Evolutionary conservation across 2,329 filamentous ascomycete species (phyloP).

Genomic region (Aspergillus sp.): DNA sequence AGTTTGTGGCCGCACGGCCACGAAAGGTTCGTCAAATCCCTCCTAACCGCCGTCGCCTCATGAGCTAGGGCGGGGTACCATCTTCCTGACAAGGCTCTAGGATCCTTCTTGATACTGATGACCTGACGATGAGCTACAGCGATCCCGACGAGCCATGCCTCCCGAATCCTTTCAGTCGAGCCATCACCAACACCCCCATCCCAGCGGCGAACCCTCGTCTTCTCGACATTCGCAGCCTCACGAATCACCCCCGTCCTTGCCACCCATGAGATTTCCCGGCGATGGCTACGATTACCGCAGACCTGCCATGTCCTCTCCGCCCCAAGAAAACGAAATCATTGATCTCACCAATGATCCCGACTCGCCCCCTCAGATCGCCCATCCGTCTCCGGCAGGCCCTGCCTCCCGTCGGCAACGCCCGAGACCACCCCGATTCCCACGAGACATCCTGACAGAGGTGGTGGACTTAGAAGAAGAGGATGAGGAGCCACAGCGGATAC

Average conservation of each 20-base stretch:
- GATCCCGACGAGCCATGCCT: conserved; percentile 28
- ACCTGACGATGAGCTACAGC: conserved; percentile 24
- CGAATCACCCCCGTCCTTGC: conserved; percentile 24
- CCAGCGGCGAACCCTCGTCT: conserved; percentile 23
- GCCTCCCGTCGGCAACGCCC: conserved; percentile 1
- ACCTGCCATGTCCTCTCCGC: conserved; percentile 45
- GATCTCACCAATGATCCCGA: conserved; percentile 49
- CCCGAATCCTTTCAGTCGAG: conserved; percentile 28
- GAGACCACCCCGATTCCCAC: conserved; percentile 34
- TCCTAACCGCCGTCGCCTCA: conserved; percentile 5
- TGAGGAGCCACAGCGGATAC: conserved; percentile 12
- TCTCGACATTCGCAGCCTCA: conserved; percentile 10
- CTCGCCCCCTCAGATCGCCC: conserved; percentile 25
- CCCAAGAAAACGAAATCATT: conserved; percentile 38
- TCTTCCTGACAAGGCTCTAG: no score
- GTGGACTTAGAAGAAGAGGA: conserved; percentile 44
- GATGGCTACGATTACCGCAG: conserved; percentile 57
- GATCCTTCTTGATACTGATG: conserved; percentile 15
- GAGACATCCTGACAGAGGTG: conserved; percentile 37
- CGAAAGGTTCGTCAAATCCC: conserved; percentile 34
- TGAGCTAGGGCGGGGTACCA: conserved; percentile 1
- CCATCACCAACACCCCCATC: conserved; percentile 24
- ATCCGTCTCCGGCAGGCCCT: not conserved
- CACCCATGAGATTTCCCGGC: conserved; percentile 43
- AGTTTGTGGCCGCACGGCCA: conserved; percentile 36